phyloP scores from a whole-genome alignment of 768 basidiomycete genomes.

The Candolleomyces efflorescens region DNA sequence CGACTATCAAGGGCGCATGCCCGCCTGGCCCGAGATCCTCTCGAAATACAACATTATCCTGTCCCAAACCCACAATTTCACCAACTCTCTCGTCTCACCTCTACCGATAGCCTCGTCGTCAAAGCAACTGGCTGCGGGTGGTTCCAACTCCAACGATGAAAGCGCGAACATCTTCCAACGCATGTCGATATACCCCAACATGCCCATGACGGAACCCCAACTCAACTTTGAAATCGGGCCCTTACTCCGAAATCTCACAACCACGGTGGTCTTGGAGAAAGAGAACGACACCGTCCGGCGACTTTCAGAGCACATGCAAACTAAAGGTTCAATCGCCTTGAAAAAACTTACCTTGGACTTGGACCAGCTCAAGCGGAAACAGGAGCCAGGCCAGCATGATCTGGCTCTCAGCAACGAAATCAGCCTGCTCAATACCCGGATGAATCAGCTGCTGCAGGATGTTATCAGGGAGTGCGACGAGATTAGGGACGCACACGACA shows the following conservation, averaged over 20 bases:
- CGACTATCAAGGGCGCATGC: slow-evolving; percentile 51
- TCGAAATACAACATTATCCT: slow-evolving; percentile 83
- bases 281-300: slow-evolving; percentile 73
- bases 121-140: background rate
- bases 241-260: slow-evolving; percentile 76
- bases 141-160: slow-evolving; percentile 5
- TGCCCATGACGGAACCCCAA: slow-evolving; percentile 55
- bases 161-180: slow-evolving; percentile 50
- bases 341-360: too few species aligned
- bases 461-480: slow-evolving; percentile 63
- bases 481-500: slow-evolving; percentile 69
- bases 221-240: slow-evolving; percentile 73
- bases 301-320: slow-evolving; percentile 61
- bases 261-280: slow-evolving; percentile 64
- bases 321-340: slow-evolving; percentile 51
- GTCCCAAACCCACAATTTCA: slow-evolving; percentile 78
- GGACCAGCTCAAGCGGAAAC: too few species aligned
- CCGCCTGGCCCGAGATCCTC: slow-evolving; percentile 81
- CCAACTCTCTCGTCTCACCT: slow-evolving; percentile 50
- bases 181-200: slow-evolving; percentile 64
- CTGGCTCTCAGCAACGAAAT: too few species aligned
- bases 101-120: slow-evolving; percentile 19
- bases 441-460: slow-evolving; percentile 29
- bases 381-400: too few species aligned
- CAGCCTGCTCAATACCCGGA: too few species aligned